Conservation (phyloP, 2,329 filamentous ascomycete genomes). For the Aplosporella prunicola region DNA sequence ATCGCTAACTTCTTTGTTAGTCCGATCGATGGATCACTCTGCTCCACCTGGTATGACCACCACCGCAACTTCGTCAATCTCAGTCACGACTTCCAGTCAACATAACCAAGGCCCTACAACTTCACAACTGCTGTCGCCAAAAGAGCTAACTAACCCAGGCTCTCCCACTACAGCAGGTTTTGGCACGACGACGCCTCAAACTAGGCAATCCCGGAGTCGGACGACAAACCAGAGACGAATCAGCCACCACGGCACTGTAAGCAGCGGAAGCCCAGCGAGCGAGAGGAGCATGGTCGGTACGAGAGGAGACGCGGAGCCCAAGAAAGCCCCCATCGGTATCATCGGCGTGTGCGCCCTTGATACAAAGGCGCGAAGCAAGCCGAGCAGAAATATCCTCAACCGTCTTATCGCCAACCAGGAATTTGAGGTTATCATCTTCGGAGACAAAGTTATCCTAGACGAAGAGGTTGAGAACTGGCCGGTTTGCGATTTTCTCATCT, state of each 20-base stretch:
- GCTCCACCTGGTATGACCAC: no score
- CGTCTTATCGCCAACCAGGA: conserved; percentile 81
- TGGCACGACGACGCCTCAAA: conserved; percentile 3
- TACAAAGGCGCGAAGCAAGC: conserved; percentile 92
- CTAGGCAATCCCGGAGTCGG: conserved; percentile 26
- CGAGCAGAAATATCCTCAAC: conserved; percentile 91
- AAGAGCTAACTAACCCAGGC: conserved; percentile 17
- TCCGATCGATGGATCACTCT: conserved; percentile 19
- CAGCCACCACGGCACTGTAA: conserved; percentile 21
- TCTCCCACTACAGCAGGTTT: conserved; percentile 3
- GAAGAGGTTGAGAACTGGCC: conserved; percentile 97
- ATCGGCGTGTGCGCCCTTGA: conserved; percentile 96
- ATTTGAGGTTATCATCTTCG: conserved; percentile 96
- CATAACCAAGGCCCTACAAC: conserved; percentile 34
- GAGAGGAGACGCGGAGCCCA: conserved; percentile 39
- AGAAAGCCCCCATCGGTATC: conserved; percentile 44
- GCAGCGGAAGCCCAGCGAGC: conserved; percentile 77
- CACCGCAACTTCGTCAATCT: conserved; percentile 36
- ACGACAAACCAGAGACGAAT: conserved; percentile 51
- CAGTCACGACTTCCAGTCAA: conserved; percentile 36
- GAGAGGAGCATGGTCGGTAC: conserved; percentile 60
- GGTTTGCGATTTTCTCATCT: conserved; percentile 91
- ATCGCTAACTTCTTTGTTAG: no score
- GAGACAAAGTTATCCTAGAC: conserved; percentile 96
- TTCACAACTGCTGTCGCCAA: conserved; percentile 24